These are phyloP conservation scores for Poteriospumella lacustris DNA, from an alignment of 108 stramenopile genomes.

Conservation along the genomic window DNA sequence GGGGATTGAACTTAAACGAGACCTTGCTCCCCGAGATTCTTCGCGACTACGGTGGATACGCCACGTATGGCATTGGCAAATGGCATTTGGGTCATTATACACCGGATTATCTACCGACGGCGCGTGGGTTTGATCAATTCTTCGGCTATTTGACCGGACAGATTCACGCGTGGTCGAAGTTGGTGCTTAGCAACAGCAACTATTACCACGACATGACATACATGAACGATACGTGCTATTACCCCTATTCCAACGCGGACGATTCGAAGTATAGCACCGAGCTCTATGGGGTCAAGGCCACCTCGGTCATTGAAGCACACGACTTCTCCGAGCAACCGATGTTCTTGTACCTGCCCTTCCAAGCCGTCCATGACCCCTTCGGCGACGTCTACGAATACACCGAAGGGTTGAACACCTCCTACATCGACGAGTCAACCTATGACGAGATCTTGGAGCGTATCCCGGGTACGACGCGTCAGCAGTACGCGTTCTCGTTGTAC, in stretches of 20 bases:
- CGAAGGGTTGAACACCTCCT: neutral
- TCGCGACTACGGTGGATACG: neutral
- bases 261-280: conserved; percentile 11
- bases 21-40: conserved; percentile 27
- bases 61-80: conserved; percentile 23
- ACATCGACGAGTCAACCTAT: neutral
- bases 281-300: neutral
- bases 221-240: conserved; percentile 4
- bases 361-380: conserved; percentile 18
- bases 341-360: conserved; percentile 9
- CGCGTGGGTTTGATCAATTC: conserved; percentile 33
- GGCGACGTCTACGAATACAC: too few relatives aligned
- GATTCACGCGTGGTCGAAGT: conserved; percentile 3
- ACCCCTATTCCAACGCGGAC: neutral
- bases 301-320: neutral
- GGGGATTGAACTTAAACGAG: neutral
- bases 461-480: neutral
- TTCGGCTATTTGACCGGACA: conserved; percentile 28
- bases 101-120: conserved; percentile 16
- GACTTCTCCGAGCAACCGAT: neutral
- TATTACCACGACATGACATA: neutral
- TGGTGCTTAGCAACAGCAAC: neutral
- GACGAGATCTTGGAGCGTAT: neutral
- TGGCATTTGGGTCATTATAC: conserved; percentile 22
- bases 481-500: too few relatives aligned